Evolutionary conservation across 2,329 filamentous ascomycete genomes (phyloP).

Genomic region (Cytospora mali): DNA sequence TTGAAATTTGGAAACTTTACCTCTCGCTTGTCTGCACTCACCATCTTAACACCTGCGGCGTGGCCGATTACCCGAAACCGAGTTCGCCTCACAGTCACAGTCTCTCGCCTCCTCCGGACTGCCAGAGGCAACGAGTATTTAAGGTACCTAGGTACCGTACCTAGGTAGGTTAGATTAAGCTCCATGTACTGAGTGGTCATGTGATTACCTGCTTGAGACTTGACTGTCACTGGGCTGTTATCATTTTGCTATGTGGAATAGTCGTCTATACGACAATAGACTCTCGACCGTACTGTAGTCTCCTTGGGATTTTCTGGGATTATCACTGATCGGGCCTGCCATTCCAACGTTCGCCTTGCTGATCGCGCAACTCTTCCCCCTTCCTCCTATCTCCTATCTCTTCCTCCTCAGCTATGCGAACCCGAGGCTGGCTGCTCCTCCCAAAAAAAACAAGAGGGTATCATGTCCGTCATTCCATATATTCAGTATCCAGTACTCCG

Average conservation of each 20-base stretch:
- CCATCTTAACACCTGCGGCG: background rate
- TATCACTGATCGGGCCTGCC: background rate
- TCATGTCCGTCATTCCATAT: constrained; percentile 14
- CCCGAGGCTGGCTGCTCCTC: background rate
- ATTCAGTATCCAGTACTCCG: background rate
- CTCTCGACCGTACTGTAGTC: background rate
- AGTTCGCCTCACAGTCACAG: background rate
- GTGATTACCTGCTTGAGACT: background rate
- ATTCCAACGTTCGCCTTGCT: background rate
- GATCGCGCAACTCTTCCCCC: too few species aligned
- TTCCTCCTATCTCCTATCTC: background rate
- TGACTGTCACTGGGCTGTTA: background rate
- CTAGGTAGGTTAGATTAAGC: too few species aligned
- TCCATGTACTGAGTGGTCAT: too few species aligned
- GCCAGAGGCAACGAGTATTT: too few species aligned
- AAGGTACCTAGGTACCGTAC: background rate
- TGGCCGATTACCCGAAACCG: background rate
- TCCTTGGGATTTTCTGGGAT: background rate
- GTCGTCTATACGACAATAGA: constrained; percentile 1
- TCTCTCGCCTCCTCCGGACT: too few species aligned
- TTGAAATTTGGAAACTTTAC: too few species aligned
- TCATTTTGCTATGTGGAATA: constrained; percentile 2
- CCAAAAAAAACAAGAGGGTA: constrained; percentile 18
- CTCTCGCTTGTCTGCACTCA: background rate
- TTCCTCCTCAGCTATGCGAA: background rate